These are phyloP conservation scores for Penicillium desertorum DNA, from an alignment of 495 filamentous ascomycete species.

Conservation along the genomic window DNA sequence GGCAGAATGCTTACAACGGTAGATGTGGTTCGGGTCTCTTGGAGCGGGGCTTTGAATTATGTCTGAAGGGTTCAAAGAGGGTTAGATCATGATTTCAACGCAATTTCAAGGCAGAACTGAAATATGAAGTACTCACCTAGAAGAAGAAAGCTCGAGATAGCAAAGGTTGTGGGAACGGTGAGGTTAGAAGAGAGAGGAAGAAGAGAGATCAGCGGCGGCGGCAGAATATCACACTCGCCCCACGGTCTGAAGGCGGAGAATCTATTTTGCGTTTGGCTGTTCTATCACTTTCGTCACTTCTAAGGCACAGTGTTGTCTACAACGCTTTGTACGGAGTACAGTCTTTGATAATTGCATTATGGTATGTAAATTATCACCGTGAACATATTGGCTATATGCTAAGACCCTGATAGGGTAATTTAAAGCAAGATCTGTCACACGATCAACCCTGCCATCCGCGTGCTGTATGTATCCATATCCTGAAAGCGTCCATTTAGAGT, in stretches of 20 bases:
- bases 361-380: conserved; percentile 25
- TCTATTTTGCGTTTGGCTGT: conserved; percentile 43
- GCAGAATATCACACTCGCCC: conserved; percentile 29
- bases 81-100: not conserved
- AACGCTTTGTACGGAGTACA: not conserved
- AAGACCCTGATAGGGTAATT: conserved; percentile 37
- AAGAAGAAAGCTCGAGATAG: not conserved
- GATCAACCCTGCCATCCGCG: conserved; percentile 86
- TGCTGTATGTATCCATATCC: conserved; percentile 61
- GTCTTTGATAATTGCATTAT: conserved; percentile 43
- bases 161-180: conserved; percentile 9
- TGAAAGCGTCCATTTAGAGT: not conserved
- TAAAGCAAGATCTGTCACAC: conserved; percentile 68
- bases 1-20: conserved; percentile 15
- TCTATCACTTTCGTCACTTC: conserved; percentile 9
- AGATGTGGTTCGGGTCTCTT: not conserved
- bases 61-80: not conserved
- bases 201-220: conserved; percentile 27
- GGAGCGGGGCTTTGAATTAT: conserved; percentile 1
- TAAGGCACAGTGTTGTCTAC: conserved; percentile 5
- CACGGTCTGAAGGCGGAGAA: conserved; percentile 38
- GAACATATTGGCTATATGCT: conserved; percentile 10
- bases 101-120: not conserved
- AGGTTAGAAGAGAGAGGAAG: conserved; percentile 16
- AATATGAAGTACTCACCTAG: conserved; percentile 8